Conservation (phyloP, 2,329 filamentous ascomycete species). For the Aspergillus sp. region DNA sequence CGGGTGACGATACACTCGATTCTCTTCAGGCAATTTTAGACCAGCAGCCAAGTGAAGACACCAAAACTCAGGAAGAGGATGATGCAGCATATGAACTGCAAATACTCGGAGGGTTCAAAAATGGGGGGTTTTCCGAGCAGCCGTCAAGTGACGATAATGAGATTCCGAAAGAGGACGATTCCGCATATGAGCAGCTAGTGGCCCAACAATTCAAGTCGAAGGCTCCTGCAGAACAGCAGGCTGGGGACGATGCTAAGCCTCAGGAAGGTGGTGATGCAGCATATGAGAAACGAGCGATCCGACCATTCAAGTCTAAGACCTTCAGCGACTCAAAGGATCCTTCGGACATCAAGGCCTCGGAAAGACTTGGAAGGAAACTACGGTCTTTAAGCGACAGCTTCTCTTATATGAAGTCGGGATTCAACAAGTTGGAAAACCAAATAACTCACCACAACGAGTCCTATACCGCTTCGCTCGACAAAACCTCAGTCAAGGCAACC, state of each 20-base stretch:
- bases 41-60: constrained; percentile 23
- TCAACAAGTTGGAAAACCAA: constrained; percentile 39
- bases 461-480: constrained; percentile 16
- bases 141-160: too few species aligned
- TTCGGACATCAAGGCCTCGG: constrained; percentile 31
- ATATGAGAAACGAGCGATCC: too few species aligned
- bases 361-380: constrained; percentile 41
- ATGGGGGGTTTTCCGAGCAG: too few species aligned
- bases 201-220: too few species aligned
- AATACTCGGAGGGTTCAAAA: constrained; percentile 22
- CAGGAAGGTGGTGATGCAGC: too few species aligned
- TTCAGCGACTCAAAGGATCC: constrained; percentile 12
- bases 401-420: constrained; percentile 40
- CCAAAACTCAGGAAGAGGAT: constrained; percentile 30
- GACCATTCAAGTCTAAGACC: too few species aligned
- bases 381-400: constrained; percentile 41
- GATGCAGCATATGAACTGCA: constrained; percentile 34
- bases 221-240: too few species aligned
- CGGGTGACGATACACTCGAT: constrained; percentile 48
- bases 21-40: constrained; percentile 45
- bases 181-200: too few species aligned
- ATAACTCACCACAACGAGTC: constrained; percentile 28
- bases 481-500: neutral
- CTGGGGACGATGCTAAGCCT: too few species aligned
- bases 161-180: too few species aligned